Evolutionary conservation across 1,139 yeast genomes (phyloP).

Genomic region (Kodamaea ohmeri): DNA sequence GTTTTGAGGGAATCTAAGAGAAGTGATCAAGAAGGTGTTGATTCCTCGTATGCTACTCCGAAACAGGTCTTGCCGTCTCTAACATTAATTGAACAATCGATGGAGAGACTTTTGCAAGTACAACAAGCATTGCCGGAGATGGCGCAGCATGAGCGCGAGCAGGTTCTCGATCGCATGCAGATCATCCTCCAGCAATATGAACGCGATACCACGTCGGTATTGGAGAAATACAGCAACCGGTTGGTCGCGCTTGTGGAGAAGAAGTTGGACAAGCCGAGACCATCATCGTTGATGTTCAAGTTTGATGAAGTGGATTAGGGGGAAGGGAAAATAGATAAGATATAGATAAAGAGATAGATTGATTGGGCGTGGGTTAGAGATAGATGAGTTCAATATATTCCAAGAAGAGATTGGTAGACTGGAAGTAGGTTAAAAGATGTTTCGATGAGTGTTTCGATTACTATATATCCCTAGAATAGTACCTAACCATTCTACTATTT

Average conservation of each 20-base stretch:
- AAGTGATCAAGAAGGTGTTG: too few relatives aligned
- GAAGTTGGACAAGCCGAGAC: conserved; percentile 14
- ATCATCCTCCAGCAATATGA: neutral
- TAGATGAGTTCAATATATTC: too few relatives aligned
- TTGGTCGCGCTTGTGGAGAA: conserved; percentile 25
- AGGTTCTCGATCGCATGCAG: conserved; percentile 3
- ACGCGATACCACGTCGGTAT: conserved; percentile 13
- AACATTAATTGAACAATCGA: conserved; percentile 1
- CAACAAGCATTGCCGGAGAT: neutral
- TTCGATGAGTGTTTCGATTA: too few relatives aligned
- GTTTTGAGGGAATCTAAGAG: neutral
- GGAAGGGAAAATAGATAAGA: neutral
- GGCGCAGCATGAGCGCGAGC: conserved; percentile 1
- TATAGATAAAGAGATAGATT: too few relatives aligned
- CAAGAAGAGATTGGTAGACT: too few relatives aligned
- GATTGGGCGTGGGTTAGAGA: too few relatives aligned
- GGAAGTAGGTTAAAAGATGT: too few relatives aligned
- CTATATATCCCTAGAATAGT: too few relatives aligned
- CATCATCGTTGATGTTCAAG: conserved; percentile 4
- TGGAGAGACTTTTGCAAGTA: neutral
- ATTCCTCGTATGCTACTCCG: too few relatives aligned
- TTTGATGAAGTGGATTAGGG: conserved; percentile 4
- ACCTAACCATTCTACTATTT: too few relatives aligned
- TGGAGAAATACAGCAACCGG: conserved; percentile 34
- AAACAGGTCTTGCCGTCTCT: too few relatives aligned